Conservation (phyloP, 2,329 filamentous ascomycete species). For the Calonectria montana region DNA sequence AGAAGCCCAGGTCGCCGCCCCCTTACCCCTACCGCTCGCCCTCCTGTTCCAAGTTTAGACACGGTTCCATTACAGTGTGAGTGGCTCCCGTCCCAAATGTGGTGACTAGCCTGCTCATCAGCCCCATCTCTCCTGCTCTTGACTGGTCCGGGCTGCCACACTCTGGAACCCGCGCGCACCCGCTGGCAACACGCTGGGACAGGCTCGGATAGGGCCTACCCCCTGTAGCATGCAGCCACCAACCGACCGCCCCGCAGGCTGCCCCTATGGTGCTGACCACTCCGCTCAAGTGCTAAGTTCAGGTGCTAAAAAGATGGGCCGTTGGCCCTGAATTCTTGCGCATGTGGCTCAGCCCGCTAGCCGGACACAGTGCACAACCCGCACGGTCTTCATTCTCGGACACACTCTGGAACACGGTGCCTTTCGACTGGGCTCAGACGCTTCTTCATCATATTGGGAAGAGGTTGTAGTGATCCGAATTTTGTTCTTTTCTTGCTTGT, state of each 20-base stretch:
- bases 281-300: conserved; percentile 33
- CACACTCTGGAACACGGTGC: conserved; percentile 30
- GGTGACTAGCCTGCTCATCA: conserved; percentile 5
- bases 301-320: conserved; percentile 39
- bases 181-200: conserved; percentile 11
- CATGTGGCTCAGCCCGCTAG: not conserved
- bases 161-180: conserved; percentile 16
- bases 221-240: conserved; percentile 29
- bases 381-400: conserved; percentile 22
- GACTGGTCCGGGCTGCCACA: conserved; percentile 17
- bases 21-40: conserved; percentile 20
- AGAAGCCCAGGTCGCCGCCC: conserved; percentile 7
- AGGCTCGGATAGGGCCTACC: not conserved
- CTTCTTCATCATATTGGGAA: conserved; percentile 41
- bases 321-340: conserved; percentile 38
- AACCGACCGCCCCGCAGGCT: conserved; percentile 24
- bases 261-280: conserved; percentile 24
- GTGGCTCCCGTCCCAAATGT: conserved; percentile 8
- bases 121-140: conserved; percentile 1
- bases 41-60: conserved; percentile 34
- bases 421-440: conserved; percentile 38
- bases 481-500: conserved; percentile 33
- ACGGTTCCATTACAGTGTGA: conserved; percentile 26
- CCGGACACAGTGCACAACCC: conserved; percentile 37
- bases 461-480: conserved; percentile 35